Percentiles rank a stretch among this genome's conserved stretches.
phyloP scores from a whole-genome alignment of 129 eudicot species.

The Gnaphalium uliginosum region DNA sequence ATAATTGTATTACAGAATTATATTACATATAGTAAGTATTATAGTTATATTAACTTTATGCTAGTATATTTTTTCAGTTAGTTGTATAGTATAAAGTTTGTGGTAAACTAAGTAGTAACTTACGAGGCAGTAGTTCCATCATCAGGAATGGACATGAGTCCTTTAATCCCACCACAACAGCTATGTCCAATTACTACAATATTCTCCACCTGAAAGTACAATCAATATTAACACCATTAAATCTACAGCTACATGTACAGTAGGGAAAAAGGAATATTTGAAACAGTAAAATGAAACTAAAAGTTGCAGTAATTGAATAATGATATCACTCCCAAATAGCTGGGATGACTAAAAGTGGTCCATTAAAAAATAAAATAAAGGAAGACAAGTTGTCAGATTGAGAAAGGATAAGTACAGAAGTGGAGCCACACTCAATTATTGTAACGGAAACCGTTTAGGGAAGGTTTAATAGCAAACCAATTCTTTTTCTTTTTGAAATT shows the following conservation, averaged over 20 bases:
- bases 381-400: slow-evolving; percentile 1
- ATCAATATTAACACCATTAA: background rate
- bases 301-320: slow-evolving; percentile 18
- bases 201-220: slow-evolving; percentile 75
- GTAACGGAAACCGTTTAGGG: background rate
- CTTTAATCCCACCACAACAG: slow-evolving; percentile 98
- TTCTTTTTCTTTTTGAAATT: background rate
- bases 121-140: slow-evolving; percentile 80
- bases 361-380: background rate
- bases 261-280: slow-evolving; percentile 5
- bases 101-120: slow-evolving; percentile 8
- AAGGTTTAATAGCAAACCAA: background rate
- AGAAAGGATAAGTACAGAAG: background rate
- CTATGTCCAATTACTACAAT: slow-evolving; percentile 97
- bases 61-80: background rate
- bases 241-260: background rate
- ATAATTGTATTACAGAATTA: too few species aligned
- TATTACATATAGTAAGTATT: too few species aligned
- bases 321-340: slow-evolving; percentile 29
- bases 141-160: slow-evolving; percentile 94
- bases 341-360: slow-evolving; percentile 29
- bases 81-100: background rate
- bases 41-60: too few species aligned
- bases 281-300: slow-evolving; percentile 1
- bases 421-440: slow-evolving; percentile 24